Evolutionary conservation across 805 yeast species (phyloP), one percentile per base, ranked within the genome.

Genomic region (Zygosaccharomyces pseudorouxii): DNA sequence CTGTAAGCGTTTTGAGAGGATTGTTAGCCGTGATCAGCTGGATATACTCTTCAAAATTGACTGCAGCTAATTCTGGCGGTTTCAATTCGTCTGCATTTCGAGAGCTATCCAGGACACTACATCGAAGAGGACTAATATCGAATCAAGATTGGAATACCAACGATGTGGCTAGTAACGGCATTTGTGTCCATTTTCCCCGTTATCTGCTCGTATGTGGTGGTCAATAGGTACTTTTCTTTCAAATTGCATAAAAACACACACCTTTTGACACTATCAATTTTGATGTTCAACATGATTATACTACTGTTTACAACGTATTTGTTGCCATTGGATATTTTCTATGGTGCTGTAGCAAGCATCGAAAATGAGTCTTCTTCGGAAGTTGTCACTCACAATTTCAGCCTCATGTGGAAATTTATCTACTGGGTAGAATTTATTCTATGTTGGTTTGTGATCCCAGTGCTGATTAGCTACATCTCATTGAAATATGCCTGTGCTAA

Each of bases 371-470:
- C 45, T 3, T 38, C 49, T 8, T 45, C 41, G 2, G 41, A 30
- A 16, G 38, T 19, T n/a, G 42, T 38, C 28, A 42, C 47, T 10
- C 57, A 50, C 27, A 51, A 53, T 36, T 53, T 57, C 27, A 49
- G 55, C 20, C 14, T 51, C 6, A 37, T 56, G 6, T 65, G 69
- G 69, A 37, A 55, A 14, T 22, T 53, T 11, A 55, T 64, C 4
- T 65, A 64, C 46, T 63, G 65, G 67, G 37, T 53, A 5, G 65
- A 65, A 47, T 65, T 64, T 39, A 43, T 57, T 2, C 36, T 63
- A 1, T 64, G 68, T 42, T 65, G 70, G 70, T 54, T 63, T 27
- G 43, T 60, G 20, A 50, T 65, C 10, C 70, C 70, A 5, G 60
- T 63, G 3, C 42, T 61, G 42, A 62, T 65, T 19, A 63, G 69